These are phyloP conservation scores for Poronia punctata DNA, from an alignment of 495 filamentous ascomycete species.

Conservation along the genomic window DNA sequence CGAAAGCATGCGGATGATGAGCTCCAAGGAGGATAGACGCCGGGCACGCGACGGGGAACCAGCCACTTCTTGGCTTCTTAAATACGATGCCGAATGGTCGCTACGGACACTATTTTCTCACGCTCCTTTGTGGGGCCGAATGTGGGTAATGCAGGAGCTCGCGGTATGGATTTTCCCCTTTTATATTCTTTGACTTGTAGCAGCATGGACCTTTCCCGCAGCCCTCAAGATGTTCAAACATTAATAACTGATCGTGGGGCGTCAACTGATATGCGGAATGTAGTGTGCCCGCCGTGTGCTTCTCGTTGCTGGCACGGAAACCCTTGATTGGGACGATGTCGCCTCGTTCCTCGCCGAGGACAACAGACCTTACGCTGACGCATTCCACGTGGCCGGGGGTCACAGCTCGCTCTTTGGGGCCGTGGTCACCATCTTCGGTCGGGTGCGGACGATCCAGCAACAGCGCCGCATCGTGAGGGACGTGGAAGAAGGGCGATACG, in stretches of 20 bases:
- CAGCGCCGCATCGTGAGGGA: constrained; percentile 9
- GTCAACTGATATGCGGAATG: too few species aligned
- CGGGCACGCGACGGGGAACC: neutral
- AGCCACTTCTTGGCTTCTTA: neutral
- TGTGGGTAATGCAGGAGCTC: constrained; percentile 15
- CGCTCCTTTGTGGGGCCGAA: constrained; percentile 8
- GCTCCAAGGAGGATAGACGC: neutral
- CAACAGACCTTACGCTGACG: constrained; percentile 6
- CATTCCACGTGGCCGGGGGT: constrained; percentile 4
- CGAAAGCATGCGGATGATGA: neutral
- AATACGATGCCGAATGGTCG: neutral
- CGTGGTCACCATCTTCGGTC: neutral
- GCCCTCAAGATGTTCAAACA: too few species aligned
- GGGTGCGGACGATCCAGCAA: constrained; percentile 5
- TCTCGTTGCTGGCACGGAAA: neutral
- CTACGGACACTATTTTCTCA: neutral
- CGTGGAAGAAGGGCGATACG: neutral
- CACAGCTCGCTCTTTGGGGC: neutral
- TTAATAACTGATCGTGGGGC: too few species aligned
- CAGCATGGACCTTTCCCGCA: too few species aligned
- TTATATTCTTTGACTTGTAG: too few species aligned
- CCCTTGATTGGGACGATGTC: constrained; percentile 9
- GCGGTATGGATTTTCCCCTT: too few species aligned
- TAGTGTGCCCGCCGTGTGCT: constrained; percentile 4
- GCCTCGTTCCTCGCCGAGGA: constrained; percentile 4